phyloP scores from a whole-genome alignment of 2,329 filamentous ascomycete species.

The Microdochium paspali region DNA sequence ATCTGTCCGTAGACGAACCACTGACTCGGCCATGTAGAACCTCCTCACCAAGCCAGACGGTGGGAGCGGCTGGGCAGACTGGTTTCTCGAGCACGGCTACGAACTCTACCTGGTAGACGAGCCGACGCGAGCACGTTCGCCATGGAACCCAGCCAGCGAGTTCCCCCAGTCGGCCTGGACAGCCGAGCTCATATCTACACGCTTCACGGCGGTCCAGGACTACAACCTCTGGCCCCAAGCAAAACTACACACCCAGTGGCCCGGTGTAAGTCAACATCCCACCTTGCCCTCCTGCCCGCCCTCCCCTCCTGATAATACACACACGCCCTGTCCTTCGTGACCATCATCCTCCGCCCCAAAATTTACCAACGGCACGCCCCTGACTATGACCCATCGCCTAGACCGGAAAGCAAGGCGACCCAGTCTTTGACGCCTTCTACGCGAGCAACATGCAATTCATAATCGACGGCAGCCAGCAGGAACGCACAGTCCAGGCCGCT shows the following conservation, averaged over 20 bases:
- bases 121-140: slow-evolving; percentile 19
- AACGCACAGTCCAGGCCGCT: slow-evolving; percentile 1
- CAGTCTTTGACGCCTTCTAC: slow-evolving; percentile 6
- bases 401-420: slow-evolving; percentile 2
- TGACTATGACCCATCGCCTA: not conserved
- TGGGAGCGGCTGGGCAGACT: slow-evolving; percentile 20
- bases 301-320: not conserved
- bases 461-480: slow-evolving; percentile 2
- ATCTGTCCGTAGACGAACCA: no score
- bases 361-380: no score
- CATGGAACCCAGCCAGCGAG: slow-evolving; percentile 11
- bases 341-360: not conserved
- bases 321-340: not conserved
- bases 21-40: slow-evolving; percentile 5
- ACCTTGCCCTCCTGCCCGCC: not conserved
- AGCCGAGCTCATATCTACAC: slow-evolving; percentile 1
- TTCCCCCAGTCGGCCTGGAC: slow-evolving; percentile 1
- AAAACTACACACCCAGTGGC: slow-evolving; percentile 7
- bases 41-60: slow-evolving; percentile 23
- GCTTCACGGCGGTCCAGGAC: slow-evolving; percentile 3
- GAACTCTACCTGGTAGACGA: slow-evolving; percentile 22
- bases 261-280: slow-evolving; percentile 1
- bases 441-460: slow-evolving; percentile 2
- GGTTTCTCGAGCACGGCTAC: slow-evolving; percentile 19
- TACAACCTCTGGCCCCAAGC: slow-evolving; percentile 4